These are phyloP conservation scores for Phellopilus nigrolimitatus DNA, from an alignment of 1,284 basidiomycete species.

Conservation along the genomic window DNA sequence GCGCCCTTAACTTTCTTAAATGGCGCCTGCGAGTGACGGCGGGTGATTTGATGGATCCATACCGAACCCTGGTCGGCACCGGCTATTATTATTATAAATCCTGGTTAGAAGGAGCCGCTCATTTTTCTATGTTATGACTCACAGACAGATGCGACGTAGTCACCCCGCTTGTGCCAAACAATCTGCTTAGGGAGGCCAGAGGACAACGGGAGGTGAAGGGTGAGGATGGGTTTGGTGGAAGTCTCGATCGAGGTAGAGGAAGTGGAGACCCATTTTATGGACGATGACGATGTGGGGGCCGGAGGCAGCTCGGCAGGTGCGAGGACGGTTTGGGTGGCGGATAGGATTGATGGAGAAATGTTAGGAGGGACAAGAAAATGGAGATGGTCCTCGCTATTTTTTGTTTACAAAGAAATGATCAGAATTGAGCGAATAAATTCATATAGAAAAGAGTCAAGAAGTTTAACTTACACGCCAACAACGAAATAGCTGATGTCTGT, in stretches of 20 bases:
- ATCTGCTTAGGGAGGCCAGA: conserved; percentile 84
- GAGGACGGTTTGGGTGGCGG: conserved; percentile 62
- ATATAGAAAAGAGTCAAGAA: neutral
- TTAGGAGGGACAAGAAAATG: conserved; percentile 83
- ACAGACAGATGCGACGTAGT: conserved; percentile 94
- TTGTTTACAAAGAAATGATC: too few species aligned
- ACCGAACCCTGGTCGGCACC: conserved; percentile 67
- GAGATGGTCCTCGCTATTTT: conserved; percentile 70
- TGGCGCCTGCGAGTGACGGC: conserved; percentile 94
- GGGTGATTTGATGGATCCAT: conserved; percentile 93
- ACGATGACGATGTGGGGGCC: conserved; percentile 51
- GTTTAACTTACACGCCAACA: conserved; percentile 70
- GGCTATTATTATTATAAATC: conserved; percentile 44
- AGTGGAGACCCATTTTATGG: conserved; percentile 61
- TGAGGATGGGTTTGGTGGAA: conserved; percentile 54
- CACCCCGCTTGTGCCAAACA: conserved; percentile 91
- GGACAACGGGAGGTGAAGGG: conserved; percentile 52
- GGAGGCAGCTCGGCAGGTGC: conserved; percentile 61
- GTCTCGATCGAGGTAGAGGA: conserved; percentile 38
- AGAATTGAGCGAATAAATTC: conserved; percentile 8
- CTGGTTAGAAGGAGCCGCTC: conserved; percentile 13
- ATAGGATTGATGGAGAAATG: conserved; percentile 52
- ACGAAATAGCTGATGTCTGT: conserved; percentile 79
- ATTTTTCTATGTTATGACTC: conserved; percentile 37
- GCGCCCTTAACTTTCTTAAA: conserved; percentile 92